Percentiles rank a stretch among this genome's conserved stretches.
Conservation (phyloP, 2,329 filamentous ascomycete genomes). For the Ophiosphaerella herpotricha region DNA sequence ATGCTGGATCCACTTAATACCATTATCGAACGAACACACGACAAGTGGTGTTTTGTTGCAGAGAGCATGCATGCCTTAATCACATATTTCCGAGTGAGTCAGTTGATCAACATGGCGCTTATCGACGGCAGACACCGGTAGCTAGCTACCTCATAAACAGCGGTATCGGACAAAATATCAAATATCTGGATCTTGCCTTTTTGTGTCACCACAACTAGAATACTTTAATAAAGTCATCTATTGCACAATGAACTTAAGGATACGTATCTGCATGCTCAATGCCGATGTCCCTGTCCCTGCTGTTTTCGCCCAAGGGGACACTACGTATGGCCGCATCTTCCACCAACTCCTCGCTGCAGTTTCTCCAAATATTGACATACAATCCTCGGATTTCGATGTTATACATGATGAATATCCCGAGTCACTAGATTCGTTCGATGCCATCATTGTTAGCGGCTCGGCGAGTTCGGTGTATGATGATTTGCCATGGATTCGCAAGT, state of each 20-base stretch:
- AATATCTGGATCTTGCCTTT: too few relatives aligned
- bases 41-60: too few relatives aligned
- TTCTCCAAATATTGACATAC: conserved; percentile 15
- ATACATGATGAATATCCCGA: conserved; percentile 40
- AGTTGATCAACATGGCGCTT: background rate
- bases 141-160: too few relatives aligned
- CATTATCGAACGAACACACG: too few relatives aligned
- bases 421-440: conserved; percentile 33
- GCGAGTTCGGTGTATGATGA: conserved; percentile 27
- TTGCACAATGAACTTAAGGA: background rate
- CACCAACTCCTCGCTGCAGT: conserved; percentile 15
- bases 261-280: conserved; percentile 21
- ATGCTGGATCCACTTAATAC: too few relatives aligned
- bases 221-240: too few relatives aligned
- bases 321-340: conserved; percentile 28
- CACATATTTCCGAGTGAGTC: background rate
- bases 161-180: too few relatives aligned
- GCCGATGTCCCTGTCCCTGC: conserved; percentile 23
- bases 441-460: conserved; percentile 47
- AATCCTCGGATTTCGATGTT: conserved; percentile 41
- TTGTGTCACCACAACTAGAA: too few relatives aligned
- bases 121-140: background rate
- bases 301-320: conserved; percentile 11
- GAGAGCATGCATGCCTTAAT: too few relatives aligned
- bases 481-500: conserved; percentile 18